phyloP scores from a whole-genome alignment of 495 filamentous ascomycete genomes.

The Penicillium parvum region DNA sequence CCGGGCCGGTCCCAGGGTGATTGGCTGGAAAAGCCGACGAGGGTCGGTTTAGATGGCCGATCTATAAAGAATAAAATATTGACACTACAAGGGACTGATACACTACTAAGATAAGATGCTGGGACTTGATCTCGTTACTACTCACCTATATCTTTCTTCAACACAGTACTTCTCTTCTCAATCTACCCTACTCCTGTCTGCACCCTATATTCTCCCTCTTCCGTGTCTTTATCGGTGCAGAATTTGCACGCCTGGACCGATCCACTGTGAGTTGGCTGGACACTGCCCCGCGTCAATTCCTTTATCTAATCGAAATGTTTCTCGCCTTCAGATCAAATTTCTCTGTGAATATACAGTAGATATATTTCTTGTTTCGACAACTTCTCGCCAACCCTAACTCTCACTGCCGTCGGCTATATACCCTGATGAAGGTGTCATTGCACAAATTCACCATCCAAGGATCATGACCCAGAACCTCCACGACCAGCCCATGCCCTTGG shows the following conservation, averaged over 20 bases:
- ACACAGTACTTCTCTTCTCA: constrained; percentile 7
- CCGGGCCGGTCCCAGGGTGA: constrained; percentile 22
- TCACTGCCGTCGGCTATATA: not conserved
- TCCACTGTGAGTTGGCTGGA: constrained; percentile 22
- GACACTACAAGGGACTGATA: no score
- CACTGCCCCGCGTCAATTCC: constrained; percentile 21
- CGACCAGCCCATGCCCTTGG: constrained; percentile 26
- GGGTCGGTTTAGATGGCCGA: constrained; percentile 12
- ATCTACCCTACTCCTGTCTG: constrained; percentile 1
- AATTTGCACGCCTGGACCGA: constrained; percentile 1
- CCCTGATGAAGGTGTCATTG: not conserved
- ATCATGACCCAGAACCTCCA: constrained; percentile 22
- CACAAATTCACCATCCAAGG: constrained; percentile 1
- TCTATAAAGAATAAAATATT: constrained; percentile 15
- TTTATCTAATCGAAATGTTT: constrained; percentile 17
- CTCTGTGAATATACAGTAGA: not conserved
- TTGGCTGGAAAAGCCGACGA: constrained; percentile 21
- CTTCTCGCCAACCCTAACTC: not conserved
- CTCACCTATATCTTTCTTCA: not conserved
- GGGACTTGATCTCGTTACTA: constrained; percentile 11
- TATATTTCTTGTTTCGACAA: constrained; percentile 1
- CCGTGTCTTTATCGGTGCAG: constrained; percentile 1
- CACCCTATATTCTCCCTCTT: not conserved
- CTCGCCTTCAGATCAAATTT: not conserved
- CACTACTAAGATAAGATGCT: constrained; percentile 23